Conservation (phyloP, 441 rosid genomes). For the Populus hybrid region DNA sequence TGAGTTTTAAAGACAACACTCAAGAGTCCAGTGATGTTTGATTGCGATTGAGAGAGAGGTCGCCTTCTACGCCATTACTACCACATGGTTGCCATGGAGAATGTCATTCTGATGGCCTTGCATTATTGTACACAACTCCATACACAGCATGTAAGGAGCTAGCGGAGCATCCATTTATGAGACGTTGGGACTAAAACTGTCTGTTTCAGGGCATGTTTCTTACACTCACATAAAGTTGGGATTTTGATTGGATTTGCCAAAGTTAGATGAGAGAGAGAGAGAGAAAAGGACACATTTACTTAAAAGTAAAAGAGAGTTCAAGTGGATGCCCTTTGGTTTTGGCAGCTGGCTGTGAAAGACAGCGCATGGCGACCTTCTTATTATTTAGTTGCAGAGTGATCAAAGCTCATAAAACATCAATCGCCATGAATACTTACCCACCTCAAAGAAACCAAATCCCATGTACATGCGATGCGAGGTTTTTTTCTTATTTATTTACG, state of each 20-base stretch:
- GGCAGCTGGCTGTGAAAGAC: neutral
- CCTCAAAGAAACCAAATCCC: neutral
- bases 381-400: neutral
- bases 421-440: neutral
- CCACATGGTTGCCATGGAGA: conserved; percentile 3
- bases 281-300: conserved; percentile 19
- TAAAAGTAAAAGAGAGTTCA: conserved; percentile 13
- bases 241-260: conserved; percentile 32
- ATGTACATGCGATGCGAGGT: neutral
- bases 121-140: neutral
- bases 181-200: neutral
- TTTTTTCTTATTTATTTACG: neutral
- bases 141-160: neutral
- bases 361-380: neutral
- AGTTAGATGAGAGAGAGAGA: conserved; percentile 10
- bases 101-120: neutral
- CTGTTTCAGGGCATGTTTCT: neutral
- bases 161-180: neutral
- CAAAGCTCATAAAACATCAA: neutral
- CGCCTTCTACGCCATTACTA: neutral
- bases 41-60: neutral
- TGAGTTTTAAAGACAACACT: neutral
- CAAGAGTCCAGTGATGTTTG: neutral
- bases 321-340: neutral
- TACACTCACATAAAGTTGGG: conserved; percentile 3